phyloP scores from a whole-genome alignment of 352 stramenopile species.

The Lagenidium giganteum region DNA sequence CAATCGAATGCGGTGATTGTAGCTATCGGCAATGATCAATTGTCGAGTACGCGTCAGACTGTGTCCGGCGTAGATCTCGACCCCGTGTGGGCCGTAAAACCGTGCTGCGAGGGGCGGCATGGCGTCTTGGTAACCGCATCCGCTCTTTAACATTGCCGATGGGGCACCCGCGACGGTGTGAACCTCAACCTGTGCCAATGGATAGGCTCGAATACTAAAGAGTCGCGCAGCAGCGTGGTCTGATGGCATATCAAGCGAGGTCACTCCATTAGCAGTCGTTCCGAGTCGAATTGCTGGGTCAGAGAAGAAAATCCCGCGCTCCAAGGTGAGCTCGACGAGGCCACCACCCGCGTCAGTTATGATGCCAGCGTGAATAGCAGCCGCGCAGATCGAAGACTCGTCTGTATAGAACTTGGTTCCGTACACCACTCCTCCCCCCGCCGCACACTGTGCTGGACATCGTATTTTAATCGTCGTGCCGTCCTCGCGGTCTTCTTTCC shows the following conservation, averaged over 20 bases:
- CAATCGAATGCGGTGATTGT: conserved; percentile 92
- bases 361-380: conserved; percentile 87
- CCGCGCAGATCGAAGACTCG: conserved; percentile 84
- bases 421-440: conserved; percentile 26
- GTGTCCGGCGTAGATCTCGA: conserved; percentile 55
- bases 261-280: conserved; percentile 52
- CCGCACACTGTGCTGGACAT: conserved; percentile 63
- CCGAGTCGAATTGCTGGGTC: conserved; percentile 18
- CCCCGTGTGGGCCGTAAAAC: conserved; percentile 61
- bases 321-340: conserved; percentile 72
- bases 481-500: conserved; percentile 84
- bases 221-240: conserved; percentile 34
- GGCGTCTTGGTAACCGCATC: conserved; percentile 84
- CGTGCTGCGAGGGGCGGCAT: conserved; percentile 78
- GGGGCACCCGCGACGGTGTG: conserved; percentile 90
- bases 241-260: conserved; percentile 35
- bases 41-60: conserved; percentile 49
- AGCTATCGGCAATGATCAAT: conserved; percentile 89
- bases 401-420: conserved; percentile 85
- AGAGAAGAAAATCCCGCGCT: conserved; percentile 36
- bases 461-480: conserved; percentile 82
- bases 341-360: conserved; percentile 37
- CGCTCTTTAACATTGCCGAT: conserved; percentile 69
- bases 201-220: conserved; percentile 50
- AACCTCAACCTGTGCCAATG: conserved; percentile 58